Conservation (phyloP, 2,329 filamentous ascomycete genomes). For the Colletotrichum kahawae region DNA sequence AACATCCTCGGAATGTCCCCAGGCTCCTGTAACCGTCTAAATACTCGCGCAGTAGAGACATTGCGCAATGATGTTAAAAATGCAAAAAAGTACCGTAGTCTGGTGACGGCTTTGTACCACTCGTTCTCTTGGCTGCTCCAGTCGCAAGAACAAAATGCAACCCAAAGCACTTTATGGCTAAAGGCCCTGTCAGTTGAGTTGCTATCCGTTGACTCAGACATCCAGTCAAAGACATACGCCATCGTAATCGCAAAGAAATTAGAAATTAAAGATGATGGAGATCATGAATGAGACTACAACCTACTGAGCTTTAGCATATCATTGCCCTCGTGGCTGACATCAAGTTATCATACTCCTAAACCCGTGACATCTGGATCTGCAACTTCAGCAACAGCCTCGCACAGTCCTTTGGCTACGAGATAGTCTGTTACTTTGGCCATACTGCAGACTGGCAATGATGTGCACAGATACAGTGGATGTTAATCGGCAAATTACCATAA, state of each 20-base stretch:
- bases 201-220: not conserved
- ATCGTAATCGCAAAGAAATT: not conserved
- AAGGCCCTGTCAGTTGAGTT: not conserved
- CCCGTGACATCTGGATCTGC: not conserved
- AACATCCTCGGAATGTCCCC: not conserved
- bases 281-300: not conserved
- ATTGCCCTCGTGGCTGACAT: not conserved
- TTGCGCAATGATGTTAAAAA: not conserved
- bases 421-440: not conserved
- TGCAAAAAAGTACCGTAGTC: not conserved
- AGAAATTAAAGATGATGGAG: not conserved
- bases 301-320: not conserved
- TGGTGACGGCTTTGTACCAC: not conserved
- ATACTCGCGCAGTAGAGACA: not conserved
- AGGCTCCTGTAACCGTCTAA: not conserved
- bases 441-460: not conserved
- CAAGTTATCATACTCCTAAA: not conserved
- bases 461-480: too few relatives aligned
- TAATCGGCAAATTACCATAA: too few relatives aligned
- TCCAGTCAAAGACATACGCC: not conserved
- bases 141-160: not conserved
- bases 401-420: not conserved
- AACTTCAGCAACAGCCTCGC: accelerated
- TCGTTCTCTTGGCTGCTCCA: not conserved
- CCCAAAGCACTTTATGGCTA: not conserved